Conservation (phyloP, 805 yeast genomes). For the Blastobotrys terrestris region DNA sequence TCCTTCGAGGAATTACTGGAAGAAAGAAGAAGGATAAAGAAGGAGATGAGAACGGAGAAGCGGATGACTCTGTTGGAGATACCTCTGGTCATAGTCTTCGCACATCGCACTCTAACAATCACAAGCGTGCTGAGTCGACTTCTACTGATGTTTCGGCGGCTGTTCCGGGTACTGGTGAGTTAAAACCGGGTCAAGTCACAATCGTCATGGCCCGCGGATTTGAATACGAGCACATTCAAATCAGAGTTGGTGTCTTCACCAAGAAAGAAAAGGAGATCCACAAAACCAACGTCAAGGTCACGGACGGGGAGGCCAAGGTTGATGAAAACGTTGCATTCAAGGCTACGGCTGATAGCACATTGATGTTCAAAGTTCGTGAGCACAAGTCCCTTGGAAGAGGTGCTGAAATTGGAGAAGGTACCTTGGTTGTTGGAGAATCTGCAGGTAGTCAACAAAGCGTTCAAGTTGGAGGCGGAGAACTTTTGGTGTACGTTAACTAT, state of each 20-base stretch:
- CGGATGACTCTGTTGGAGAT: conserved; percentile 17
- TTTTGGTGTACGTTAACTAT: conserved; percentile 9
- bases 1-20: conserved; percentile 32
- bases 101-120: conserved; percentile 7
- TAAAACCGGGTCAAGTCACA: conserved; percentile 16
- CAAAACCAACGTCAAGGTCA: conserved; percentile 54
- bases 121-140: conserved; percentile 16
- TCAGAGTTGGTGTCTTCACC: conserved; percentile 36
- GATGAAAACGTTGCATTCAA: conserved; percentile 62
- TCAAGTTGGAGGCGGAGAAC: conserved; percentile 12
- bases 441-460: conserved; percentile 11
- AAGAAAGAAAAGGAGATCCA: conserved; percentile 49
- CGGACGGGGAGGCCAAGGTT: conserved; percentile 35
- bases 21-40: conserved; percentile 16
- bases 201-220: conserved; percentile 21
- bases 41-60: conserved; percentile 35
- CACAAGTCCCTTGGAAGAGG: conserved; percentile 72
- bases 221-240: conserved; percentile 34
- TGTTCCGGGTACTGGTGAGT: conserved; percentile 10
- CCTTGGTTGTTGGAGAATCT: conserved; percentile 29
- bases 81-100: conserved; percentile 6
- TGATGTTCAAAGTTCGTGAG: conserved; percentile 56
- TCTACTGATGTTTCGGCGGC: conserved; percentile 14
- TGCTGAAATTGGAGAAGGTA: conserved; percentile 54
- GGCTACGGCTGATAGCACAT: conserved; percentile 53